Evolutionary conservation across 257 asterid genomes (phyloP).

Genomic region (Penstemon barbatus): DNA sequence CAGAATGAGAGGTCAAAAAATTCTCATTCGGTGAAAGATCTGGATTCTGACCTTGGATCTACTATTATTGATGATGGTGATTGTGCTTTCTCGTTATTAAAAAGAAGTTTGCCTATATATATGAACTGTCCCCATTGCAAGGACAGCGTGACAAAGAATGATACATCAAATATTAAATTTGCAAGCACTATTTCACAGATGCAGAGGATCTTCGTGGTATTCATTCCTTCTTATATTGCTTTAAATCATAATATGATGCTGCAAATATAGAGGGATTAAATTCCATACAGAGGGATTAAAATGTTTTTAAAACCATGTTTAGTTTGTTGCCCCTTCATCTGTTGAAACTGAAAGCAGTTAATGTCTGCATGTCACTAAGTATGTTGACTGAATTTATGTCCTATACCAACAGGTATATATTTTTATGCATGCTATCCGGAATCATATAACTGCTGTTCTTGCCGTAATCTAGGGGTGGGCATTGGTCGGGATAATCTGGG

Average conservation of each 20-base stretch:
- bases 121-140: slow-evolving; percentile 93
- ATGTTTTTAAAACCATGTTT: not conserved
- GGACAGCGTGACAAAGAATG: slow-evolving; percentile 46
- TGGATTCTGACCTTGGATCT: slow-evolving; percentile 48
- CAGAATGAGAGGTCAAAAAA: slow-evolving; percentile 32
- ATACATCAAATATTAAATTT: slow-evolving; percentile 48
- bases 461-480: not conserved
- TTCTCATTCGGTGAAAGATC: slow-evolving; percentile 41
- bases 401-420: not conserved
- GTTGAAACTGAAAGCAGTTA: slow-evolving; percentile 7
- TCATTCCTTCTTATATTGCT: slow-evolving; percentile 20
- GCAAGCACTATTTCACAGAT: slow-evolving; percentile 88
- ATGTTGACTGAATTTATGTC: slow-evolving; percentile 16
- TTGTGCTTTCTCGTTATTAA: slow-evolving; percentile 55
- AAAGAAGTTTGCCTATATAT: slow-evolving; percentile 72
- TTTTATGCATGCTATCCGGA: not conserved
- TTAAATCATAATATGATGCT: not conserved
- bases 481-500: not conserved
- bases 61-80: slow-evolving; percentile 47
- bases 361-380: slow-evolving; percentile 8
- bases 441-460: not conserved
- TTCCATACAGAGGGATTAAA: not conserved
- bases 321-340: not conserved
- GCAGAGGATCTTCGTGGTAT: slow-evolving; percentile 93
- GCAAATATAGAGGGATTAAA: not conserved